A percentile compares a stretch with the other conserved stretches of the same genome.
Evolutionary conservation across 495 filamentous ascomycete species (phyloP).

Genomic region (Sporormia fimetaria): DNA sequence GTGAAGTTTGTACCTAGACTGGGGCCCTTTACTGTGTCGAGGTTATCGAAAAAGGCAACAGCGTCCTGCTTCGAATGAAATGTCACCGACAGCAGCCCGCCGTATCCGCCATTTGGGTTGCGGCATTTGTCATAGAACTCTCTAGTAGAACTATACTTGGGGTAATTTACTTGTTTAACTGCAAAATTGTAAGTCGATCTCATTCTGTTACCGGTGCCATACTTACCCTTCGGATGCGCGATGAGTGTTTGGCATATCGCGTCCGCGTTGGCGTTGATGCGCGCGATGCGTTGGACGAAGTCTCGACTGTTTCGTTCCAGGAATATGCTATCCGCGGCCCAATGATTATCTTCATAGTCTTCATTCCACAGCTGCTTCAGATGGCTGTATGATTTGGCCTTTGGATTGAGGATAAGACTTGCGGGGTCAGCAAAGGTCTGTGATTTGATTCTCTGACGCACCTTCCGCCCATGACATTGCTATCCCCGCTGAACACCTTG

Average conservation of each 20-base stretch:
- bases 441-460: conserved; percentile 20
- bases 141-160: conserved; percentile 59
- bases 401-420: conserved; percentile 74
- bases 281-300: conserved; percentile 69
- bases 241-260: conserved; percentile 61
- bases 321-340: conserved; percentile 87
- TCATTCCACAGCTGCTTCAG: conserved; percentile 50
- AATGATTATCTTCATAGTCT: conserved; percentile 81
- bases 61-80: conserved; percentile 62
- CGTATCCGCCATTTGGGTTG: conserved; percentile 70
- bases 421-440: conserved; percentile 9
- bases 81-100: conserved; percentile 74
- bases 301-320: conserved; percentile 94
- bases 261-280: conserved; percentile 81
- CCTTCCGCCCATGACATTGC: conserved; percentile 94
- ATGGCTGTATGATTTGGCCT: conserved; percentile 52
- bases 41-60: conserved; percentile 68
- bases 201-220: not conserved
- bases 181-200: conserved; percentile 12
- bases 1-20: conserved; percentile 97
- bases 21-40: conserved; percentile 85
- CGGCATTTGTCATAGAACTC: conserved; percentile 68
- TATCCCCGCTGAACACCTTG: conserved; percentile 93
- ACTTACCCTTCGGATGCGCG: conserved; percentile 42
- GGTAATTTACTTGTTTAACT: conserved; percentile 80